A percentile compares a stretch with the other conserved stretches of the same genome.
Evolutionary conservation across 208 protist genomes (phyloP).

Genomic region (Endotrypanum monterogeii): DNA sequence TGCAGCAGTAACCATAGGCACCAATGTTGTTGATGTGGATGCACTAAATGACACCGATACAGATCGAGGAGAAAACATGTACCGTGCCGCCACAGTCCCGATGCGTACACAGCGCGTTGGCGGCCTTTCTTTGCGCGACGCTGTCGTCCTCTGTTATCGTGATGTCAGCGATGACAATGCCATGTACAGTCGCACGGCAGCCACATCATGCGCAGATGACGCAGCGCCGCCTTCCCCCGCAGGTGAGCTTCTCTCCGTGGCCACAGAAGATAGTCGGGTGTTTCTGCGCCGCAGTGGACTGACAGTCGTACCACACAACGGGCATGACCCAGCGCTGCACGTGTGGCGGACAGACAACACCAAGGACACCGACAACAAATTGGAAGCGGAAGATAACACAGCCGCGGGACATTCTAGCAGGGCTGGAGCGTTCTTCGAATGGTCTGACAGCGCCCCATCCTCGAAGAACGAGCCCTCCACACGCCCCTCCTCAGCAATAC

Average conservation of each 20-base stretch:
- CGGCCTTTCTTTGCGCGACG: conserved; percentile 10
- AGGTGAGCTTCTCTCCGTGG: conserved; percentile 21
- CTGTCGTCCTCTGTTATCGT: conserved; percentile 23
- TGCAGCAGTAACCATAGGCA: background rate
- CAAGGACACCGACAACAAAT: background rate
- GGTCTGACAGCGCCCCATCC: background rate
- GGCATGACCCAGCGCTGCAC: background rate
- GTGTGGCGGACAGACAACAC: conserved; percentile 6
- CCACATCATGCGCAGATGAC: background rate
- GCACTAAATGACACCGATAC: background rate
- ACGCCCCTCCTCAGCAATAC: background rate
- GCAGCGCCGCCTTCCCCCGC: background rate
- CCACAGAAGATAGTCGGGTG: conserved; percentile 25
- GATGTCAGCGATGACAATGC: conserved; percentile 11
- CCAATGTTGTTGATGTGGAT: conserved; percentile 8
- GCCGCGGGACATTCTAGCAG: background rate
- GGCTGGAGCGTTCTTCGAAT: background rate
- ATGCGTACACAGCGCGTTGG: background rate
- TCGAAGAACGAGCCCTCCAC: background rate
- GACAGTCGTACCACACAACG: too few species aligned
- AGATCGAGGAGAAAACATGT: background rate
- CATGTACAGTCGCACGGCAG: background rate
- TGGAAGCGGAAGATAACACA: background rate
- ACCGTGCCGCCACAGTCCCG: background rate
- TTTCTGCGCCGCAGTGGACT: conserved; percentile 18